Base-by-base conservation (phyloP, 805 yeast species). In the Candida piceae region DNA sequence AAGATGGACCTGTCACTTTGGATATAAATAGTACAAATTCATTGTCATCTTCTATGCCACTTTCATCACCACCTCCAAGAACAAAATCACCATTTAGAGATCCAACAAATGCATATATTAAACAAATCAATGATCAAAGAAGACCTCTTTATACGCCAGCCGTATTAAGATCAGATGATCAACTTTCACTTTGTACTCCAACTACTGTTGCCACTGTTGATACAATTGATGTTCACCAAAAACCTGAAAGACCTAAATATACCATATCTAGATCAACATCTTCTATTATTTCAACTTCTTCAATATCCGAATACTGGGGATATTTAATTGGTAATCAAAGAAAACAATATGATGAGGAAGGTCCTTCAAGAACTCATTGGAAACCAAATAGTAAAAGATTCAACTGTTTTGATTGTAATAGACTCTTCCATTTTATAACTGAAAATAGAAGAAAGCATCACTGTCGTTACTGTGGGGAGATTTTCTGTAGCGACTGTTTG, bases 101-200 rank as follows among this genome's bases (percentile, higher is more conserved):
- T 42, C 48, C 59, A 1, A 42, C 58, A 22, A 51, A 52, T 35
- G 50, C 58, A 32, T 65, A 65, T 40, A 57, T 81, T 16, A 82
- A 79, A 55, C 94, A 87, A 52, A 77, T 88, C 43, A 77, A 78
- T 39, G 82, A 81, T 32, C 89, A 87, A 45, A 76, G 87, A 57
- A 82, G 85, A 52, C 96, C 97, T 8, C 66, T 89, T 66, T 89
- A 87, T 52, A 70, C 84, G 0, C 97, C 97, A 0, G 96, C 96
- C 0, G 97, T 89, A 9, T 66, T 89, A 35, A 72, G 85, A 47
- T 69, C 40, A 1, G 57, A 50, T 25, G 34, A 49, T 29, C 41
- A 28, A 32, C 20, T 26, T 11, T 28, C 20, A 24, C 13, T 46
- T 2, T 24, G 39, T 12, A 29, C 44, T 6, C 30, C 49, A 6